Base-by-base conservation (phyloP, 768 basidiomycete species). In the Collybia nuda region DNA sequence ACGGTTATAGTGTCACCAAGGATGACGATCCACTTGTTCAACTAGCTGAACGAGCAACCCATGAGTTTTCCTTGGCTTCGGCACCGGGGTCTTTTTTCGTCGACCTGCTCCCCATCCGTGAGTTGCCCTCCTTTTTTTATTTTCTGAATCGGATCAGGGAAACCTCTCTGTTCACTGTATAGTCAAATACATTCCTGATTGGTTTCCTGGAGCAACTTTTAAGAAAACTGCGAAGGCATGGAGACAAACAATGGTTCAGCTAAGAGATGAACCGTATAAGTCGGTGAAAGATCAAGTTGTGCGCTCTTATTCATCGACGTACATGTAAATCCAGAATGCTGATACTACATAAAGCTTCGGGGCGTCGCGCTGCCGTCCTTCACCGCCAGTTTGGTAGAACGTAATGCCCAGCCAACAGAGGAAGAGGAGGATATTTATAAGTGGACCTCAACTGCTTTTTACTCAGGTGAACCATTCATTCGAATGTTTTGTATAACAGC, bases 191-290 rank as follows among this genome's bases (percentile, higher is more conserved):
- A 35, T 62, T 15, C 62, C 62, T 6, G 41, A 46, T 14, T 64
- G 62, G 62, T 15, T 75, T 1, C 76, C 76, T 12, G 77, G 76
- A 0, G 69, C 71, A 5, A 62, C 64, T 6, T 78, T 76, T 52
- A 58, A 73, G 53, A 66, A 58, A 41, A 62, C 58, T 41, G 77
- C 73, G 2, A 56, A 63, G 15, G 44, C 53, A n/a, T 72, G 70
- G 66, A 58, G 63, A 21, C 55, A 53, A 35, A 54, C 56, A 8
- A 57, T 61, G 7, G 49, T 51, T 4, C 59, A 63, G 9, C 55
- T 72, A 53, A 53, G 62, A n/a, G 63, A 74, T 15, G 54, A 57
- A 5, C 71, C 75, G 1, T 76, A 72, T 45, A 39, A 45, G 5
- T 56, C 60, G 9, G 62, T 68, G 1, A 67, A 70, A 41, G 44